Percentiles rank a stretch among this genome's conserved stretches.
These are phyloP conservation scores for Alloascoidea hylecoeti DNA, from an alignment of 805 yeast species.

Conservation along the genomic window DNA sequence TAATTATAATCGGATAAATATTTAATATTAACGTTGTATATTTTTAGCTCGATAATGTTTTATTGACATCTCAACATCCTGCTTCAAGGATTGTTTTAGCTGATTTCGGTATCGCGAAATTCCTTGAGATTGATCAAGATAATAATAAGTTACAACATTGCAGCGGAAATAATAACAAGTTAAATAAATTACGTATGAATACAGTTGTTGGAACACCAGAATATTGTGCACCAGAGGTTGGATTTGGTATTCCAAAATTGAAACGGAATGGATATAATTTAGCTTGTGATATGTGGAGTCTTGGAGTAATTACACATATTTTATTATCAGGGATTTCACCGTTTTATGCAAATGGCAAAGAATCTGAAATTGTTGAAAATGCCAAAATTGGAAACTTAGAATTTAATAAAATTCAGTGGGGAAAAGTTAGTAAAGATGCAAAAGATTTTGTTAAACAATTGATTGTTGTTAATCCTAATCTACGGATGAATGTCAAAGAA, in stretches of 20 bases:
- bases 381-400: conserved; percentile 26
- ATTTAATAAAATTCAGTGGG: conserved; percentile 28
- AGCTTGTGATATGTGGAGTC: conserved; percentile 59
- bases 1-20: too few species aligned
- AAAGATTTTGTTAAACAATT: conserved; percentile 29
- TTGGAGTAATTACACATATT: conserved; percentile 47
- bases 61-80: conserved; percentile 37
- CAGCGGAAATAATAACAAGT: too few species aligned
- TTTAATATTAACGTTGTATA: neutral
- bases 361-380: conserved; percentile 23
- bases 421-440: conserved; percentile 22
- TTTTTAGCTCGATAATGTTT: conserved; percentile 38
- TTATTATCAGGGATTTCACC: conserved; percentile 53
- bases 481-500: conserved; percentile 22
- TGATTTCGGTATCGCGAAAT: conserved; percentile 51
- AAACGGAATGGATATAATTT: conserved; percentile 28
- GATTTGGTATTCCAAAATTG: conserved; percentile 17
- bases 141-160: conserved; percentile 3
- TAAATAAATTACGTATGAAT: conserved; percentile 25
- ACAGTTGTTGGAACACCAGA: conserved; percentile 54
- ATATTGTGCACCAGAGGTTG: conserved; percentile 62
- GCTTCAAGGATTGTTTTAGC: conserved; percentile 42
- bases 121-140: conserved; percentile 10
- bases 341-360: conserved; percentile 34
- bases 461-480: conserved; percentile 21